Percentiles rank a stretch among this genome's conserved stretches.
phyloP scores from a whole-genome alignment of 208 protist genomes.

The Blastocrithidia nonstop region DNA sequence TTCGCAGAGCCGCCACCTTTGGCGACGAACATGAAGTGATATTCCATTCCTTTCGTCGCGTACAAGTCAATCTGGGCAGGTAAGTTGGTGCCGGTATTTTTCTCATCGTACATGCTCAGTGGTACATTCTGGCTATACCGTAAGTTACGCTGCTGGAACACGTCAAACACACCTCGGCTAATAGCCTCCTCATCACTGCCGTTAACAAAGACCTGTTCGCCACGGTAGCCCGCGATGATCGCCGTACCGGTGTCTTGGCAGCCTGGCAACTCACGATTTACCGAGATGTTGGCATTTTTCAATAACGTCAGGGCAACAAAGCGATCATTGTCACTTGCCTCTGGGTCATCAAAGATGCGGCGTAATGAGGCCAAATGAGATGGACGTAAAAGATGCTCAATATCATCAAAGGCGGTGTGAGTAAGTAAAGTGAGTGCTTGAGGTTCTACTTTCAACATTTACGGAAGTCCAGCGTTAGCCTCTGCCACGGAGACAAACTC shows the following conservation, averaged over 20 bases:
- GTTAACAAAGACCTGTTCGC: constrained; percentile 89
- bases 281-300: constrained; percentile 94
- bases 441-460: constrained; percentile 81
- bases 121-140: constrained; percentile 93
- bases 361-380: constrained; percentile 85
- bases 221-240: constrained; percentile 92
- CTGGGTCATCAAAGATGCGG: constrained; percentile 92
- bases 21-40: constrained; percentile 93
- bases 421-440: constrained; percentile 80
- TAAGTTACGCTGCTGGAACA: constrained; percentile 90
- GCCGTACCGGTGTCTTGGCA: constrained; percentile 96
- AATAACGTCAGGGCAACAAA: constrained; percentile 95
- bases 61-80: constrained; percentile 95
- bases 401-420: constrained; percentile 81
- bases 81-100: constrained; percentile 94
- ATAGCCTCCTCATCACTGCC: constrained; percentile 88
- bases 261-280: constrained; percentile 74
- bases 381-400: constrained; percentile 90
- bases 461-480: constrained; percentile 19
- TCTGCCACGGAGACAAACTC: constrained; percentile 51
- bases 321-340: constrained; percentile 92
- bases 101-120: constrained; percentile 92
- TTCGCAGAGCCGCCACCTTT: constrained; percentile 96
- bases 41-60: constrained; percentile 87
- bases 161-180: constrained; percentile 89